phyloP scores from a whole-genome alignment of 108 stramenopile species.

The Nitzschia palea region DNA sequence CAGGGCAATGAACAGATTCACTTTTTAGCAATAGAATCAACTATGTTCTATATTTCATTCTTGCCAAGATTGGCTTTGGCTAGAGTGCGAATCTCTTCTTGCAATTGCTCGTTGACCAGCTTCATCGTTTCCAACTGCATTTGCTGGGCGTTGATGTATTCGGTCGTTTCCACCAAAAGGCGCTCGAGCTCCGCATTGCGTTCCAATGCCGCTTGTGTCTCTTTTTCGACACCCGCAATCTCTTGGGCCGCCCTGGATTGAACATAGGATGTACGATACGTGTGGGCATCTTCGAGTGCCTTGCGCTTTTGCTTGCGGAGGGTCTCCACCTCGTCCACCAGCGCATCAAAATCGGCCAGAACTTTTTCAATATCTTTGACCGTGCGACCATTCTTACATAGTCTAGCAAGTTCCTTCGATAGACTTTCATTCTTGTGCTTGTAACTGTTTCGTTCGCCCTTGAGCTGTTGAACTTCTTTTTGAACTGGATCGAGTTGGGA shows the following conservation, averaged over 20 bases:
- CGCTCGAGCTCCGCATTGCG: constrained; percentile 72
- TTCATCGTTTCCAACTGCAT: constrained; percentile 81
- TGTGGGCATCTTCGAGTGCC: constrained; percentile 48
- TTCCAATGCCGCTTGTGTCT: constrained; percentile 38
- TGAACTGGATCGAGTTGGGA: constrained; percentile 37
- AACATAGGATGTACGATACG: constrained; percentile 44
- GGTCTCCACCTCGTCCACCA: constrained; percentile 48
- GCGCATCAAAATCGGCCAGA: constrained; percentile 45
- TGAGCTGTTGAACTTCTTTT: constrained; percentile 57
- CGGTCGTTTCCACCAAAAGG: constrained; percentile 67
- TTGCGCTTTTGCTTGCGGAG: constrained; percentile 58
- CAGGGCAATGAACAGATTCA: no score
- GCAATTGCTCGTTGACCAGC: constrained; percentile 67
- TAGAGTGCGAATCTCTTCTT: constrained; percentile 47
- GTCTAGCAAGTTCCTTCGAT: constrained; percentile 64
- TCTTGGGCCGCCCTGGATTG: constrained; percentile 53
- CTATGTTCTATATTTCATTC: constrained; percentile 40
- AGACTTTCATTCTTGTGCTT: constrained; percentile 75
- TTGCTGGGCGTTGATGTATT: constrained; percentile 77
- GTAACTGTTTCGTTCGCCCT: constrained; percentile 67
- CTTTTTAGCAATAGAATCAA: no score
- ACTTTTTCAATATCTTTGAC: constrained; percentile 49
- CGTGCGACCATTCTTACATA: constrained; percentile 46
- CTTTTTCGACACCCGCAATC: constrained; percentile 30
- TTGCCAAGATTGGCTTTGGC: constrained; percentile 41